Conservation (phyloP, 306 rosid genomes). For the Dalbergia cultrata region DNA sequence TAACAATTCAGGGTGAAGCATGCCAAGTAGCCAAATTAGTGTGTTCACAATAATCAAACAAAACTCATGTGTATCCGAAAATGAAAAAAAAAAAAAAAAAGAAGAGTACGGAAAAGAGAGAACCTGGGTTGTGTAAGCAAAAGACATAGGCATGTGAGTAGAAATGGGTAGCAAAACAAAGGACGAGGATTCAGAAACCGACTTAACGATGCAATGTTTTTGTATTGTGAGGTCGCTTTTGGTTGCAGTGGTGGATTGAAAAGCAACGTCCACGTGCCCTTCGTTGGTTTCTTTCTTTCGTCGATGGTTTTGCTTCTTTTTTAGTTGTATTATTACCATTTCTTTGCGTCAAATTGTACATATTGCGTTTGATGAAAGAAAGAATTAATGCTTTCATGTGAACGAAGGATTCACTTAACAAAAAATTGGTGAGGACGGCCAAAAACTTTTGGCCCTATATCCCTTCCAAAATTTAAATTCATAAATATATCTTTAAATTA, state of each 20-base stretch:
- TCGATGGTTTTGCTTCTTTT: neutral
- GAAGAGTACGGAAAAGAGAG: neutral
- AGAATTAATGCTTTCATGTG: conserved; percentile 34
- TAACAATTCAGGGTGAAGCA: neutral
- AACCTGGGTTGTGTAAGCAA: conserved; percentile 34
- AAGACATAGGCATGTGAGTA: conserved; percentile 17
- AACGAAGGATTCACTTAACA: neutral
- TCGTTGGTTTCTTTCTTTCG: neutral
- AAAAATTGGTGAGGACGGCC: too few relatives aligned
- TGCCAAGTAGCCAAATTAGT: neutral
- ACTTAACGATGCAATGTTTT: neutral
- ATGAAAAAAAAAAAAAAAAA: neutral
- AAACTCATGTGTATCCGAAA: neutral
- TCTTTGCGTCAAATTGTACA: neutral
- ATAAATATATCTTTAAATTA: too few relatives aligned
- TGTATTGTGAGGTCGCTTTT: neutral
- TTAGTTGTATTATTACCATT: neutral
- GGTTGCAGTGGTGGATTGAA: conserved; percentile 34
- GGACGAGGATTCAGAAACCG: neutral
- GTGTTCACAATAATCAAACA: neutral
- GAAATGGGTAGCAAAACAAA: neutral
- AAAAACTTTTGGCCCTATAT: too few relatives aligned
- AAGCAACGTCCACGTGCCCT: conserved; percentile 44
- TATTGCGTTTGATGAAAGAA: neutral
- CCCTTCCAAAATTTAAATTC: too few relatives aligned